Percentiles rank a stretch among this genome's conserved stretches.
Evolutionary conservation across 2,329 filamentous ascomycete genomes (phyloP).

Genomic region (Fusarium cyanostomum): DNA sequence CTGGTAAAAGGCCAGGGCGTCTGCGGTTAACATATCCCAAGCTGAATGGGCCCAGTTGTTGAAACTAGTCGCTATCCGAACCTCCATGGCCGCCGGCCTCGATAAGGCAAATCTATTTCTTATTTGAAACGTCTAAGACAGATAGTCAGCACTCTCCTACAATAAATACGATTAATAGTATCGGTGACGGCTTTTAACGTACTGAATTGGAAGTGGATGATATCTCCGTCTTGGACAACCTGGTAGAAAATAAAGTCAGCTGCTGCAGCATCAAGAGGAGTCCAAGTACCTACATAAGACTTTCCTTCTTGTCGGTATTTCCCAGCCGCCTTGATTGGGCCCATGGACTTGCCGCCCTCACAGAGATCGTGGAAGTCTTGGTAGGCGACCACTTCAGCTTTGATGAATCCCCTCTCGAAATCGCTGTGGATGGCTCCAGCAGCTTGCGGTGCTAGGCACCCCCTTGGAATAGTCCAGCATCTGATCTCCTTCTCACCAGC

Average conservation of each 20-base stretch:
- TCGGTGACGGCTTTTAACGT: slow-evolving; percentile 33
- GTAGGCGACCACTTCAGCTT: slow-evolving; percentile 57
- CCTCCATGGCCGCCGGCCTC: neutral
- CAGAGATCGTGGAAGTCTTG: slow-evolving; percentile 57
- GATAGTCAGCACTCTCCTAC: slow-evolving; percentile 6
- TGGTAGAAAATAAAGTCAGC: slow-evolving; percentile 36
- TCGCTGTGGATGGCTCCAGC: slow-evolving; percentile 54
- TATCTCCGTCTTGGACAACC: slow-evolving; percentile 55
- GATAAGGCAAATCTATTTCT: slow-evolving; percentile 28
- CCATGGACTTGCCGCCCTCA: slow-evolving; percentile 55
- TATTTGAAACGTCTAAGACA: slow-evolving; percentile 33
- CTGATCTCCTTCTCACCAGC: slow-evolving; percentile 58
- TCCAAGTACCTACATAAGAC: slow-evolving; percentile 48
- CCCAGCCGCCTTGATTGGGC: slow-evolving; percentile 55
- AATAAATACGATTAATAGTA: neutral
- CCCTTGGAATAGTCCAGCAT: slow-evolving; percentile 54
- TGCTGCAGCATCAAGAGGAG: neutral
- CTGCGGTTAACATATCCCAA: neutral
- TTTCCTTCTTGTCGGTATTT: slow-evolving; percentile 58
- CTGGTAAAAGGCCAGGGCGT: no score
- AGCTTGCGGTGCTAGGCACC: slow-evolving; percentile 53
- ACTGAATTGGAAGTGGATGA: slow-evolving; percentile 57
- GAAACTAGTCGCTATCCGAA: slow-evolving; percentile 1
- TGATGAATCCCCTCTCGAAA: slow-evolving; percentile 57
- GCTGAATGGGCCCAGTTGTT: neutral